Percentiles rank a stretch among this genome's conserved stretches.
Conservation (phyloP, 75 land plant species). For the Picea sitchensis region DNA sequence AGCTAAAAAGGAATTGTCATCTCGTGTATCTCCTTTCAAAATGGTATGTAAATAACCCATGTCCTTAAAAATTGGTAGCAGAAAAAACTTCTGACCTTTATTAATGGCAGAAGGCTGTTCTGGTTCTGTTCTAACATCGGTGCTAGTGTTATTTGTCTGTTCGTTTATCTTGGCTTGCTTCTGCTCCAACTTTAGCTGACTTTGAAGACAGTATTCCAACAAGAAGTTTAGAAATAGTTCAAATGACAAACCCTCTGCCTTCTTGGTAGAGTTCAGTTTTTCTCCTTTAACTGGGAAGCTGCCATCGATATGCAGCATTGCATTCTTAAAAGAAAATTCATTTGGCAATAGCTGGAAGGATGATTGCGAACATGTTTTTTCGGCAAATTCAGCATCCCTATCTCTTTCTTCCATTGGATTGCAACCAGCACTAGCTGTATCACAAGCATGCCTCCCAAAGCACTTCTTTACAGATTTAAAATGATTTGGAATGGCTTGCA, state of each 20-base stretch:
- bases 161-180: constrained; percentile 10
- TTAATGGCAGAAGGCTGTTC: not conserved
- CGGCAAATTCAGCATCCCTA: not conserved
- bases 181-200: constrained; percentile 27
- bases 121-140: not conserved
- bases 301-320: not conserved
- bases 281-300: not conserved
- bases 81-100: not conserved
- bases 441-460: constrained; percentile 18
- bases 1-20: constrained; percentile 28
- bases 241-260: constrained; percentile 10
- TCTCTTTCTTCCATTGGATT: not conserved
- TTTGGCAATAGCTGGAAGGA: not conserved
- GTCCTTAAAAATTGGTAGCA: constrained; percentile 16
- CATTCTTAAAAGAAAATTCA: not conserved
- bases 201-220: constrained; percentile 32
- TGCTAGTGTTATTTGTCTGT: not conserved
- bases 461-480: constrained; percentile 35
- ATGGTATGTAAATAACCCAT: constrained; percentile 16
- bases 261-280: constrained; percentile 2
- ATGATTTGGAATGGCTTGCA: constrained; percentile 35
- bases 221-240: constrained; percentile 20
- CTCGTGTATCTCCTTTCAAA: constrained; percentile 34
- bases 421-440: not conserved
- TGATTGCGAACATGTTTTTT: not conserved